Base-by-base conservation (phyloP, 495 filamentous ascomycete genomes). In the Penicillium antarcticum region DNA sequence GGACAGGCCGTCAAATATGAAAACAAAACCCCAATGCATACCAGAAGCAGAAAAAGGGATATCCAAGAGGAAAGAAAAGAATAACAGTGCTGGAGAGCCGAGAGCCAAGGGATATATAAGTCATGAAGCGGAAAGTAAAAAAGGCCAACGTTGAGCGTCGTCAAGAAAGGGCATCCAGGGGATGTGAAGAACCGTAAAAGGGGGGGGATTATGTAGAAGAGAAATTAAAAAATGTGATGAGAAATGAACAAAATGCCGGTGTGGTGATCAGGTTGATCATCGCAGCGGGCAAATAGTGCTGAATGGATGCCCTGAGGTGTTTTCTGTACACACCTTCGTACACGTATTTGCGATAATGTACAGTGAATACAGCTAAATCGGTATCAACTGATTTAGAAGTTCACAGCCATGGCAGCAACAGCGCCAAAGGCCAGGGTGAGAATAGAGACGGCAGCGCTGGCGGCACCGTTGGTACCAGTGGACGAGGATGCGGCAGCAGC, bases 401-500 rank as follows among this genome's bases (percentile, higher is more conserved):
- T 51, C 46, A 63, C 44, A 45, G 46, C 52, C 52, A 70, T 38
- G 41, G 57, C 66, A 10, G 60, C 56, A n/a, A 69, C 23, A n/a
- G 63, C 59, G 36, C 69, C 60, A 36, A 72, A 46, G 21, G 53
- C 46, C 34, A 70, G 39, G 19, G 60, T 62, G 29, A 67, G 26
- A 49, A 63, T 54, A 9, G 69, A 70, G 38, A 56, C 49, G 12
- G 61, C 51, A 23, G 60, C 39, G 34, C 52, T 51, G 43, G 58
- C 37, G 26, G 62, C 67, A 52, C 49, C 57, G 36, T 52, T 55
- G 21, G 54, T 50, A 26, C 50, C 40, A 21, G 53, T 14, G 19
- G 56, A 35, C 7, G 57, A 39, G 42, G 44, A 26, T 8, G 57
- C 18, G 19, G 60, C 45, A 31, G 48, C 51, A 11, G 65, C 24